Evolutionary conservation across 441 rosid species (phyloP).

Genomic region (Euphorbia schlechtendalii): DNA sequence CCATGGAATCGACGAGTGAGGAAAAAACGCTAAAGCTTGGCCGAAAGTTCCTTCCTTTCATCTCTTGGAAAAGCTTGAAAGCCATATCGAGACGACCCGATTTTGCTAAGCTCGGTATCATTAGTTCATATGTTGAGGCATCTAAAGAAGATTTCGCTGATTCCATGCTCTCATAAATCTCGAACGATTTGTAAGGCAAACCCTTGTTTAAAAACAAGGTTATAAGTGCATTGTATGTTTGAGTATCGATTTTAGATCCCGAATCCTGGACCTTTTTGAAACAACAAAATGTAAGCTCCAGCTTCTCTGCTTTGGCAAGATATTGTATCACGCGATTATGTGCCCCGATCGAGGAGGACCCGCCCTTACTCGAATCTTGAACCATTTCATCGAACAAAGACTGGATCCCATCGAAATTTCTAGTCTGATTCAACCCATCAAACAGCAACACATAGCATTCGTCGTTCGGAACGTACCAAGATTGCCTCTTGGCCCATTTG

Average conservation of each 20-base stretch:
- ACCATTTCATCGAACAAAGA: slow-evolving; percentile 80
- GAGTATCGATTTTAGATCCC: slow-evolving; percentile 52
- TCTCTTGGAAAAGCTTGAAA: slow-evolving; percentile 81
- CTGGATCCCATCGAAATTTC: slow-evolving; percentile 69
- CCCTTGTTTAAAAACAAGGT: slow-evolving; percentile 75
- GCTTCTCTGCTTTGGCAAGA: slow-evolving; percentile 83
- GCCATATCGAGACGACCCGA: slow-evolving; percentile 97
- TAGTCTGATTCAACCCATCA: slow-evolving; percentile 57
- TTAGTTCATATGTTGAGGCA: slow-evolving; percentile 74
- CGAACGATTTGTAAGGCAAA: slow-evolving; percentile 93
- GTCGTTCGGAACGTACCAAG: slow-evolving; percentile 63
- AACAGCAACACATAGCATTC: slow-evolving; percentile 62
- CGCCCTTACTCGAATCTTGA: slow-evolving; percentile 40
- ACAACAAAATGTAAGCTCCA: slow-evolving; percentile 84
- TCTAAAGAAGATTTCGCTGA: slow-evolving; percentile 56
- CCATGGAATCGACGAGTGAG: slow-evolving; percentile 90
- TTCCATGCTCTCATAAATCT: slow-evolving; percentile 92
- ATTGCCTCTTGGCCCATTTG: slow-evolving; percentile 80
- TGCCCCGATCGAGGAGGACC: slow-evolving; percentile 39
- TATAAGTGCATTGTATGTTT: slow-evolving; percentile 72
- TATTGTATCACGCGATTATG: slow-evolving; percentile 75
- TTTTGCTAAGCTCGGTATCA: slow-evolving; percentile 88
- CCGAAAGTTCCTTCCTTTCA: slow-evolving; percentile 63
- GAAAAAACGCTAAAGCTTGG: slow-evolving; percentile 65
- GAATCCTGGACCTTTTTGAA: slow-evolving; percentile 79